Evolutionary conservation across 805 yeast species (phyloP), one percentile per base, ranked within the genome.

Genomic region (Starmerella tilneyi): DNA sequence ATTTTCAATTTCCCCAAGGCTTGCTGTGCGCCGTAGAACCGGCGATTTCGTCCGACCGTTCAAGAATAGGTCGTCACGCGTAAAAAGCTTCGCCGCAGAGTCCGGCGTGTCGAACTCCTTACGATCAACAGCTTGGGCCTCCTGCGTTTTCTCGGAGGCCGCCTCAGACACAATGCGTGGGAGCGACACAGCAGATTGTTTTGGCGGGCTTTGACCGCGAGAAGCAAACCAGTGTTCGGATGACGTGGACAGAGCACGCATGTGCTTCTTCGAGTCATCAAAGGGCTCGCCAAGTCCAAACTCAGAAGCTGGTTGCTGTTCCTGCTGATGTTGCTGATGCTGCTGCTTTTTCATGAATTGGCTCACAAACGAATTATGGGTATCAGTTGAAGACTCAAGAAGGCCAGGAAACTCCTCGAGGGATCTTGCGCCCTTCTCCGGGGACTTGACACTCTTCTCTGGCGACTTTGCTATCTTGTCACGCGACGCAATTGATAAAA

Each of bases 1-100:
- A 17, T 32, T 13, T 21, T 55, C 56, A 5, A 55, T 43, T 15
- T 23, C 39, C 29, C 55, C 40, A 5, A 54, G 34, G 17, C 56
- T 51, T 6, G 44, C 37, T 2, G 54, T 47, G 13, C 59, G 50
- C 8, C 53, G 49, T 16, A 48, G 35, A 21, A 8, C 19, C 9
- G 44, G 30, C 19, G 23, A 28, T 9, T 17, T 9, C 7, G 15
- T 24, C 7, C 19, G 4, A 9, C 21, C 19, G 7, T 28, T 16
- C 11, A 28, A 24, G 17, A 9, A 26, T 12, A 6, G 20, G 30
- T 47, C 44, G 33, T 45, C 49, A 9, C 26, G 17, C 16, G 46
- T 46, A n/a, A 38, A 29, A 20, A 43, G 45, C 22, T 29, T 30
- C 21, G 44, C 27, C 26, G 41, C 17, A 4, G 24, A 9, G 9